phyloP scores from a whole-genome alignment of 129 eudicot species.

The Centaurea solstitialis region DNA sequence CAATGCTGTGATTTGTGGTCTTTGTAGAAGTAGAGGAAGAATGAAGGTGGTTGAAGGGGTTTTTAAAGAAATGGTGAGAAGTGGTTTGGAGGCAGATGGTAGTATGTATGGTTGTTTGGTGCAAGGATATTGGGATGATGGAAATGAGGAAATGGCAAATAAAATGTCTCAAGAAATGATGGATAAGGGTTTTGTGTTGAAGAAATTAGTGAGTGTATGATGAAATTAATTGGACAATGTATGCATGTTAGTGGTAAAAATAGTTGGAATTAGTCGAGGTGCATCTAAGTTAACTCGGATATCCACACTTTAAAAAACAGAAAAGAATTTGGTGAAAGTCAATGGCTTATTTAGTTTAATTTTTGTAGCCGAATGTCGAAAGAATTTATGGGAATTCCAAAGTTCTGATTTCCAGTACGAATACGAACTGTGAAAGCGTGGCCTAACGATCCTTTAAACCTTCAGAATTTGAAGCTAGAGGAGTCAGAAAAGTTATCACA shows the following conservation, averaged over 20 bases:
- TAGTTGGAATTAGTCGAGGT: neutral
- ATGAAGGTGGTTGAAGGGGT: constrained; percentile 51
- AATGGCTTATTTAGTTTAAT: neutral
- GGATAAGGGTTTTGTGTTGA: constrained; percentile 32
- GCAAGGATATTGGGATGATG: constrained; percentile 38
- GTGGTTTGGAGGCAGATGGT: constrained; percentile 48
- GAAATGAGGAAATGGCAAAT: constrained; percentile 47
- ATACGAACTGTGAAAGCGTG: constrained; percentile 41
- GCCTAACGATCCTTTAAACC: constrained; percentile 46
- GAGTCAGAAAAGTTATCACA: too few relatives aligned
- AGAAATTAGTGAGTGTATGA: neutral
- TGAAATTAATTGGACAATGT: neutral
- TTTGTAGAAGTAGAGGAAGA: constrained; percentile 43
- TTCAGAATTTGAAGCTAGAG: constrained; percentile 35
- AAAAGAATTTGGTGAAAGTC: neutral
- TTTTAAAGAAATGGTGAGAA: constrained; percentile 44
- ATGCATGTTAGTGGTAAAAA: neutral
- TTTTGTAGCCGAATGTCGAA: neutral
- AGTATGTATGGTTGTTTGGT: constrained; percentile 48
- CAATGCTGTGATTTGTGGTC: constrained; percentile 45
- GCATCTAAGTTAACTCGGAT: neutral
- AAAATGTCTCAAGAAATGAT: constrained; percentile 45
- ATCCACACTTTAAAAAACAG: too few relatives aligned
- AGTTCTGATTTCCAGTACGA: neutral
- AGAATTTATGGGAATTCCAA: neutral